Percentiles rank a stretch among this genome's conserved stretches.
Evolutionary conservation across 768 basidiomycete species (phyloP).

Genomic region (Mycena epipterygia): DNA sequence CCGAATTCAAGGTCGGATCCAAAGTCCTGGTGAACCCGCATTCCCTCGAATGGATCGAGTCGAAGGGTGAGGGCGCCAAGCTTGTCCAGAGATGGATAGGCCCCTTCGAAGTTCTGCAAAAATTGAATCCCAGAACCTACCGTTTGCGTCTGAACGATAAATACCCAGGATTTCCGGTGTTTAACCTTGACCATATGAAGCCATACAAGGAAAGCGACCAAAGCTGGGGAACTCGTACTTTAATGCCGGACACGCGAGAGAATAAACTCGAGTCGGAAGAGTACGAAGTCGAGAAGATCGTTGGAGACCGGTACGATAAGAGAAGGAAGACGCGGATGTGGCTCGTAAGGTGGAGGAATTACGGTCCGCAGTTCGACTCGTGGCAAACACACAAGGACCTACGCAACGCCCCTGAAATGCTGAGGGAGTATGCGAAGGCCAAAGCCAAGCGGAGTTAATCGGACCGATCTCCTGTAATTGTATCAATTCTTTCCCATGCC

Average conservation of each 20-base stretch:
- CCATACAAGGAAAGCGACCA: not conserved
- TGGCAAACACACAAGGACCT: not conserved
- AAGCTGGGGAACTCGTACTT: not conserved
- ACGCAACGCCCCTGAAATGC: not conserved
- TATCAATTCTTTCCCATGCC: not conserved
- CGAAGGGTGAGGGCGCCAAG: constrained; percentile 28
- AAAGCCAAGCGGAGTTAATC: not conserved
- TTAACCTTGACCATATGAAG: constrained; percentile 21
- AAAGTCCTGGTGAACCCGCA: constrained; percentile 38
- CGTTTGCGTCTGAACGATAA: constrained; percentile 1
- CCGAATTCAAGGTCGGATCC: not conserved
- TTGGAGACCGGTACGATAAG: not conserved
- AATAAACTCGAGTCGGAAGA: not conserved
- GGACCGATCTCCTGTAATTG: not conserved
- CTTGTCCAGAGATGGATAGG: constrained; percentile 10
- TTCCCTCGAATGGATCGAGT: constrained; percentile 30
- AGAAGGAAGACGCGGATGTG: not conserved
- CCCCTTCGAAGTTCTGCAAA: constrained; percentile 36
- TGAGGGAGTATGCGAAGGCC: not conserved
- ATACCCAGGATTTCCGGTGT: constrained; percentile 18
- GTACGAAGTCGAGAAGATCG: not conserved
- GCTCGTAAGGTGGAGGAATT: not conserved
- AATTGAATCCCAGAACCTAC: constrained; percentile 23
- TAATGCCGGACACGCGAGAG: not conserved
- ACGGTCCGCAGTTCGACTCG: not conserved